Conservation (phyloP, 148 eudicot genomes). For the Chenopodium album region DNA sequence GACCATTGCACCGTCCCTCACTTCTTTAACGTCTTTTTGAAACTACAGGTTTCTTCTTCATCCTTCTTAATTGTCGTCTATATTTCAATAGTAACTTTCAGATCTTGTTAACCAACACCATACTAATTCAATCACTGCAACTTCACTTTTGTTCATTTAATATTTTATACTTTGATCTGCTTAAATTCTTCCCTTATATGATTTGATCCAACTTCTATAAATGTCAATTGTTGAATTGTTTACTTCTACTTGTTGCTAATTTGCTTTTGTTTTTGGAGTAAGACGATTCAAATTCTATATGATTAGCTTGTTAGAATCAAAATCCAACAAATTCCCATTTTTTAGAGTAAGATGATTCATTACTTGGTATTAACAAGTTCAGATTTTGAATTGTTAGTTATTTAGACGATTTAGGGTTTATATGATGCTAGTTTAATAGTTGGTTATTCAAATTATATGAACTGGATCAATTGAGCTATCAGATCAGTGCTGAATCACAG, state of each 20-base stretch:
- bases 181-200: neutral
- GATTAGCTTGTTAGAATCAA: too few species aligned
- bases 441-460: neutral
- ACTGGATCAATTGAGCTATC: neutral
- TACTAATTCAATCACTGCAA: neutral
- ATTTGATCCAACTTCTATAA: conserved; percentile 6
- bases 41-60: neutral
- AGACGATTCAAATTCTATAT: too few species aligned
- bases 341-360: neutral
- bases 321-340: too few species aligned
- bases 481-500: neutral
- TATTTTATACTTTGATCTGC: neutral
- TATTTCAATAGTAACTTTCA: neutral
- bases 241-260: neutral
- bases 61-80: neutral
- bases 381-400: neutral
- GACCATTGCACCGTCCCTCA: neutral
- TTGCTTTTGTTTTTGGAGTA: too few species aligned
- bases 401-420: neutral
- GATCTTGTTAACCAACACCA: neutral
- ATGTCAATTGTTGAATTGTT: neutral
- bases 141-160: neutral
- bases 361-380: neutral
- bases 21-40: neutral
- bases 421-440: neutral